phyloP scores from a whole-genome alignment of 805 yeast genomes.

The Teunomyces tritomae region DNA sequence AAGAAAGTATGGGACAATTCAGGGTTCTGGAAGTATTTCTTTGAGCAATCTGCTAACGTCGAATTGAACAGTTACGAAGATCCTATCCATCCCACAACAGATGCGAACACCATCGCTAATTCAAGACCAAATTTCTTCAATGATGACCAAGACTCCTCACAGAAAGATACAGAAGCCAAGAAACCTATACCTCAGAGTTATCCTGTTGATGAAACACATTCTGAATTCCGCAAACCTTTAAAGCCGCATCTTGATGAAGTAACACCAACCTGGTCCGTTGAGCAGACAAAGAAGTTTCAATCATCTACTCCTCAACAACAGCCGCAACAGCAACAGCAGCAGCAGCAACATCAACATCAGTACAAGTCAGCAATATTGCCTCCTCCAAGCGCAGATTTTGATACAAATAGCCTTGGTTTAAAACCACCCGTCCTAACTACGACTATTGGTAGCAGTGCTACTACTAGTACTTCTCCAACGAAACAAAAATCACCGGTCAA shows the following conservation, averaged over 20 bases:
- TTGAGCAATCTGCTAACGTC: conserved; percentile 72
- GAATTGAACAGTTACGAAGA: conserved; percentile 55
- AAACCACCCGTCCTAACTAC: conserved; percentile 14
- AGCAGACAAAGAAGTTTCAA: conserved; percentile 19
- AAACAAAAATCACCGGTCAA: conserved; percentile 12
- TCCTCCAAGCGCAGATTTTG: neutral
- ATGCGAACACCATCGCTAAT: conserved; percentile 20
- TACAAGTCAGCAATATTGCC: conserved; percentile 13
- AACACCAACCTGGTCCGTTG: conserved; percentile 37
- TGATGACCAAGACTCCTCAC: conserved; percentile 15
- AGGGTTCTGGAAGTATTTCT: conserved; percentile 73
- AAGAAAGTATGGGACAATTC: conserved; percentile 63
- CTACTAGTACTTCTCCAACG: conserved; percentile 1
- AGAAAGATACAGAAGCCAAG: conserved; percentile 10
- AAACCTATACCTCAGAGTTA: neutral
- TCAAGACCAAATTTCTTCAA: conserved; percentile 11
- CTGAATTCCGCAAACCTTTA: conserved; percentile 17
- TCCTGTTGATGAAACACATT: conserved; percentile 3
- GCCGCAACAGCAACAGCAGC: conserved; percentile 18
- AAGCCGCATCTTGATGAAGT: conserved; percentile 21
- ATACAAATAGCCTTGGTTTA: conserved; percentile 21
- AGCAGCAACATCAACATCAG: conserved; percentile 15
- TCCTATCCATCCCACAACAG: conserved; percentile 21
- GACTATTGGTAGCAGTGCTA: conserved; percentile 5
- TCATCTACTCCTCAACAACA: conserved; percentile 29